Evolutionary conservation across 176 grass and related monocot genomes (phyloP), one percentile per base, ranked within the genome.

Genomic region (Avena insularis): DNA sequence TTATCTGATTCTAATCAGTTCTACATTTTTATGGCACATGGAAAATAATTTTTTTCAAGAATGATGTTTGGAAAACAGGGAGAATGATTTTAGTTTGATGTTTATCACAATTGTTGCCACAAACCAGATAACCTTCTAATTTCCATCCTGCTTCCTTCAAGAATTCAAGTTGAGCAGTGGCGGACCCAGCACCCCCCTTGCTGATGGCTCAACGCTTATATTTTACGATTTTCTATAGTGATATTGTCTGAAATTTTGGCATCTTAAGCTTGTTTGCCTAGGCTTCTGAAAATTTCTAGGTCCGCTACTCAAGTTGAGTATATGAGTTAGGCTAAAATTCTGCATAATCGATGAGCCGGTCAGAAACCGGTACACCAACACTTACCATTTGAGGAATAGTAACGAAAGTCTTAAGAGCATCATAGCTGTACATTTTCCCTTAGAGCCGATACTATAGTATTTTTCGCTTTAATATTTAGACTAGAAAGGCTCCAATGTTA

Each of bases 401-500:
- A 75, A 49, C 20, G 43, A 19, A 29, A 35, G 20, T 38, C 56
- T 58, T 86, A 17, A 47, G 79, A 87, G 77, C 9, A 33, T 73
- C 77, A 38, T 49, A 12, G 21, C 36, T 14, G 4, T 66, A 48
- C 5, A 15, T 57, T 66, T 89, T 45, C 79, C 36, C 47, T 8
- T 74, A 62, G 16, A 50, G n/a, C 31, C 3, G 36, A 53, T 50
- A 43, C 2, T 64, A 61, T 29, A 38, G 13, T 65, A 38, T 23
- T 74, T 71, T 82, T 72, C 20, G 55, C 9, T 46, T 35, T 73
- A 79, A 84, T 79, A 61, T 71, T 71, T 49, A 19, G 45, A 71
- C 47, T 61, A 79, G 10, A n/a, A 21, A 84, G 50, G 71, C 20
- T 76, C 21, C 70, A 29, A 2, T 48, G 14, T 59, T 82, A 59